These are phyloP conservation scores for Ceratocystis smalleyi DNA, from an alignment of 2,329 filamentous ascomycete species.

Conservation along the genomic window DNA sequence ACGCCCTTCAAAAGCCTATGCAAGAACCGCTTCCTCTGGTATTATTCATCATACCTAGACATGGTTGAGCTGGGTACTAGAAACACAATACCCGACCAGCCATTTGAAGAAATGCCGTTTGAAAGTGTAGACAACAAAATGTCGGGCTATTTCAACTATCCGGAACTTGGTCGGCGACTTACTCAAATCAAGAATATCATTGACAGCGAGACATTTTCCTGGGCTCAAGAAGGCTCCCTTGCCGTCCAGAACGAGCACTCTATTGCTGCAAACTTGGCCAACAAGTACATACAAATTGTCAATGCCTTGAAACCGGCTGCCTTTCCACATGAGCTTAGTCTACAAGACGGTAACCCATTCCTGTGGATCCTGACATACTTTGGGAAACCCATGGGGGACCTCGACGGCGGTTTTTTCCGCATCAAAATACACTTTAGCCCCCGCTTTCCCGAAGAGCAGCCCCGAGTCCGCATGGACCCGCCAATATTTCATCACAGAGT, in stretches of 20 bases:
- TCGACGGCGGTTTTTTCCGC: conserved; percentile 79
- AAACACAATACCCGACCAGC: conserved; percentile 46
- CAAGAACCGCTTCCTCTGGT: conserved; percentile 90
- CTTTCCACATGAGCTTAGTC: conserved; percentile 56
- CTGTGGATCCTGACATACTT: conserved; percentile 82
- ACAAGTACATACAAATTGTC: conserved; percentile 71
- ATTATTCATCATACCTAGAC: conserved; percentile 72
- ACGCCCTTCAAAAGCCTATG: conserved; percentile 81
- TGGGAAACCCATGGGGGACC: conserved; percentile 78
- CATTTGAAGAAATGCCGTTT: conserved; percentile 76
- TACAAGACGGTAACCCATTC: conserved; percentile 74
- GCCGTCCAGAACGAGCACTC: conserved; percentile 51
- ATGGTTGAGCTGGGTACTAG: conserved; percentile 50
- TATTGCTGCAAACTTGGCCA: conserved; percentile 65
- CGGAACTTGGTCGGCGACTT: conserved; percentile 54
- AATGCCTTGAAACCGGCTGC: conserved; percentile 58
- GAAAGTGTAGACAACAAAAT: conserved; percentile 63
- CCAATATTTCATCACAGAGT: conserved; percentile 80
- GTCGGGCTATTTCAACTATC: conserved; percentile 75
- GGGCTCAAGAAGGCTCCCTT: conserved; percentile 53
- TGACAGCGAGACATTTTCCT: conserved; percentile 53
- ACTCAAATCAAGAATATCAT: conserved; percentile 52
- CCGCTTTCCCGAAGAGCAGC: conserved; percentile 75
- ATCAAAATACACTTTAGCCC: conserved; percentile 69
- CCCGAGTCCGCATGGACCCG: conserved; percentile 66